Evolutionary conservation across 2,329 filamentous ascomycete species (phyloP), one percentile per base, ranked within the genome.

Genomic region (Claviceps sorghi): DNA sequence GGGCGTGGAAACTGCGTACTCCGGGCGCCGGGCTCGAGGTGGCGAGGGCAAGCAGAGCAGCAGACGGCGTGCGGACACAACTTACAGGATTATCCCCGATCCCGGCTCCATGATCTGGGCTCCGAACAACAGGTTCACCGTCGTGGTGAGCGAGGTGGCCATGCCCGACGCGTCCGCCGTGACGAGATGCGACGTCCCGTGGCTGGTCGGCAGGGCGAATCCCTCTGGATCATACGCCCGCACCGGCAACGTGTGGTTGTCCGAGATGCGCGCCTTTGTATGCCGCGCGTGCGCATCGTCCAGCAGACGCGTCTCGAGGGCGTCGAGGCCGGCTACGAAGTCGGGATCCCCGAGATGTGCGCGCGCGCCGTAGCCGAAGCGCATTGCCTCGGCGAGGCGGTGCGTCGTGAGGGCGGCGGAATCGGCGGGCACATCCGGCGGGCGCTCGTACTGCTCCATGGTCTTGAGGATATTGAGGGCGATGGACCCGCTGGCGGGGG

Each of bases 91-190:
- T 53, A 95, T 76, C 19, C 90, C 90, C 0, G 88, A 90, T 59
- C 84, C 77, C 0, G 88, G 87, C 1, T 91, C 84, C 68, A 95
- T 80, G 57, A 95, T 66, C 21, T 81, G 75, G 30, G 82, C 84
- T 46, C 91, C 91, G 60, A 95, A 97, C 3, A 93, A 74, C 4
- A 93, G 74, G 66, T 96, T 96, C 53, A 96, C 73, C 0, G 91
- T 96, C 1, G 88, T 93, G 0, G 90, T 96, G 13, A 89, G 74
- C 1, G 86, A 84, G 38, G 94, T 77, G 2, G 88, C 82, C 65
- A 95, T 73, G 7, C 90, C 90, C 0, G 77, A 74, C 8, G 68
- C 66, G 65, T 96, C 91, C 0, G 83, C 81, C 0, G 86, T 74
- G 0, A 86, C 80, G 9, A 90, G 69, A 58, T 89, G 86, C 19